Base-by-base conservation (phyloP, 345 rosid genomes). In the Hypericum perforatum region DNA sequence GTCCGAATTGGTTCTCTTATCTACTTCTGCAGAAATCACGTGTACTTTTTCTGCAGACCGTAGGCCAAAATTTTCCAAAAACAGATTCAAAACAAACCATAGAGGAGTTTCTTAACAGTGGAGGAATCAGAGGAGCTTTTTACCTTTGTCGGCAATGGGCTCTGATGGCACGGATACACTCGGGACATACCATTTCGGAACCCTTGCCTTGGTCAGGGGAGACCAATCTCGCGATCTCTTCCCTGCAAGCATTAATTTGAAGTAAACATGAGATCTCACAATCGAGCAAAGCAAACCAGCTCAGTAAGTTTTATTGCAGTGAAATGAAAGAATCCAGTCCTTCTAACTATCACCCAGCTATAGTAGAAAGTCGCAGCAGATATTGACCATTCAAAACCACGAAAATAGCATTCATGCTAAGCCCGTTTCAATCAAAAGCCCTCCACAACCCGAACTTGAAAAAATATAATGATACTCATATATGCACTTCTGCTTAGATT, bases 211-310 rank as follows among this genome's bases (percentile, higher is more conserved):
- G 16, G 52, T 36, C 12, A 58, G 51, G 38, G 71, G 69, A 47
- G 76, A 58, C 62, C 59, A 54, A 52, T 55, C 79, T 40, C 22
- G 65, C 43, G 51, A 60, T 69, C 50, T 63, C 67, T 63, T 74
- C 71, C 59, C 85, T 75, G 66, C 37, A 58, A 54, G 61, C 15
- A 57, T 41, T 11, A 29, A 55, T 57, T 8, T 22, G 7, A 45
- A 45, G 11, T 32, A 42, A 40, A 13, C 16, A 59, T 8, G 44
- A 10, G 29, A 51, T 5, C 9, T 29, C 7, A 36, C 59, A 42
- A 42, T 16, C 40, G 1, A 22, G 40, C 9, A 15, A n/a, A 42
- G 22, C 39, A 47, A 39, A 40, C 52, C n/a, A 32, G n/a, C 15
- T 9, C 38, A 7, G 13, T 7, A 10, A 39, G 40, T 50, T 8